Percentiles rank a stretch among this genome's conserved stretches.
phyloP scores from a whole-genome alignment of 1,284 basidiomycete species.

The Rhodotorula mucilaginosa region DNA sequence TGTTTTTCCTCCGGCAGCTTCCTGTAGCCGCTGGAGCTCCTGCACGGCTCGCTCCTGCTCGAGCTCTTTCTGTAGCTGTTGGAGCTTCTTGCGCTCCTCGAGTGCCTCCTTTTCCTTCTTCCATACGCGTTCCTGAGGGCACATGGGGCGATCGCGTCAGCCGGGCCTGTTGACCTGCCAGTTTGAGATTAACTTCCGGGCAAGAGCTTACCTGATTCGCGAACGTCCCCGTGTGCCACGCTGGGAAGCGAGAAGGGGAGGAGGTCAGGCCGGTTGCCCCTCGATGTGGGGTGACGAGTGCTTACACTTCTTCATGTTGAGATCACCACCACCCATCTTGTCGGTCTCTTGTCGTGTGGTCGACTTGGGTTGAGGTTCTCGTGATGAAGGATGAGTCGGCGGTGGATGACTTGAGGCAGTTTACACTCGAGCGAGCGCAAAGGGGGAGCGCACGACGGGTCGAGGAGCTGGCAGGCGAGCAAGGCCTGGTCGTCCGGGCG shows the following conservation, averaged over 20 bases:
- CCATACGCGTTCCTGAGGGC: constrained; percentile 96
- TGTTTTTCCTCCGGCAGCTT: constrained; percentile 87
- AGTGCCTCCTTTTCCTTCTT: constrained; percentile 94
- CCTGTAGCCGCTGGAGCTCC: constrained; percentile 86
- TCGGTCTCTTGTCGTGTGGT: not conserved
- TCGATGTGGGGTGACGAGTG: no score
- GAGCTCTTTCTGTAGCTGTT: constrained; percentile 92
- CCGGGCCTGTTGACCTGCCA: not conserved
- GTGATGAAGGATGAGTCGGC: no score
- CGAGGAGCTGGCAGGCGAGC: no score
- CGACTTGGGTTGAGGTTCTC: no score
- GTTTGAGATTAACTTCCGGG: no score
- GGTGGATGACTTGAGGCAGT: no score
- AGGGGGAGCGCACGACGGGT: no score
- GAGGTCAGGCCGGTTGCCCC: not conserved
- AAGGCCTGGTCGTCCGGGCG: no score
- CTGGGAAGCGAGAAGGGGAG: not conserved
- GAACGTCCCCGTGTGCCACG: constrained; percentile 38
- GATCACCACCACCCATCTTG: constrained; percentile 53
- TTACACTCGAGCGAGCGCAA: no score
- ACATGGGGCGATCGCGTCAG: not conserved
- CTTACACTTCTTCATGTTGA: constrained; percentile 87
- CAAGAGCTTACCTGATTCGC: constrained; percentile 20
- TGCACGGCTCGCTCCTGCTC: constrained; percentile 96
- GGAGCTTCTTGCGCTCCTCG: constrained; percentile 96